Conservation (phyloP, 2,329 filamentous ascomycete genomes). For the Nothomitra cinnamomea region DNA sequence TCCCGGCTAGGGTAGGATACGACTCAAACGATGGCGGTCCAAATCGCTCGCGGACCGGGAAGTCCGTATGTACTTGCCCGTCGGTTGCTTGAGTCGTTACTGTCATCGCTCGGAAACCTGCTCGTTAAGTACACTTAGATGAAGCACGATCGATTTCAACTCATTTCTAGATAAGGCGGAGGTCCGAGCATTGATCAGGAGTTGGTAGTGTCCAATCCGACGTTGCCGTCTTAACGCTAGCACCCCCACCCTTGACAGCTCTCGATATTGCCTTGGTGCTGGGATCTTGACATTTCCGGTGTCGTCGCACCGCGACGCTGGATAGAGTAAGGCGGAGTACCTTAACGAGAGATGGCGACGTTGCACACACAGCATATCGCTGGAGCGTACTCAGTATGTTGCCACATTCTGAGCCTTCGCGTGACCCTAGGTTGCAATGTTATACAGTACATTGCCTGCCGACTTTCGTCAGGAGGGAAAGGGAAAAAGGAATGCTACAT, state of each 20-base stretch:
- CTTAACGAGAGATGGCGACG: not conserved
- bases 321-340: not conserved
- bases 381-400: too few species aligned
- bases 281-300: conserved; percentile 3
- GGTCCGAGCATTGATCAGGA: not conserved
- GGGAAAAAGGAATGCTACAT: too few species aligned
- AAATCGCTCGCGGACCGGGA: conserved; percentile 1
- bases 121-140: not conserved
- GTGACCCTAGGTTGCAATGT: too few species aligned
- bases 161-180: not conserved
- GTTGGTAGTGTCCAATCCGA: not conserved
- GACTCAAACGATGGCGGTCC: not conserved
- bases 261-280: conserved; percentile 1
- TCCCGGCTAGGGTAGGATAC: not conserved
- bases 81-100: conserved; percentile 1
- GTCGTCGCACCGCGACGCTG: not conserved
- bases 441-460: too few species aligned
- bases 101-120: not conserved
- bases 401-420: too few species aligned
- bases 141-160: conserved; percentile 1
- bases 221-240: not conserved
- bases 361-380: not conserved
- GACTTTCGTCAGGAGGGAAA: too few species aligned
- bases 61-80: not conserved
- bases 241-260: not conserved